Evolutionary conservation across 495 filamentous ascomycete genomes (phyloP).

Genomic region (Podospora didyma): DNA sequence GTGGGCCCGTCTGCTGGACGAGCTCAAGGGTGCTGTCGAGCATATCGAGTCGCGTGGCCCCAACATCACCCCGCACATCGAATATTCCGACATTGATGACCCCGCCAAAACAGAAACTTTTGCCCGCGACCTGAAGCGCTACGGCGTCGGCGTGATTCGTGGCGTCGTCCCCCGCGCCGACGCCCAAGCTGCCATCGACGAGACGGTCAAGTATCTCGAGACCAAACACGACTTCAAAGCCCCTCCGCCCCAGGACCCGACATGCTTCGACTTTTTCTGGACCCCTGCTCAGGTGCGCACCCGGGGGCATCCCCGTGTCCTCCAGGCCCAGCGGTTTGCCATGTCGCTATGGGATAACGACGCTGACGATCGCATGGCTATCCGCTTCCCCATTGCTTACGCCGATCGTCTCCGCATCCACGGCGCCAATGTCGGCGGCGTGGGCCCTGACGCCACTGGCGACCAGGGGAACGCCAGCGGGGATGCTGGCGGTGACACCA

Average conservation of each 20-base stretch:
- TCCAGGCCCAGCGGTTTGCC: constrained; percentile 71
- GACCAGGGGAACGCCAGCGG: constrained; percentile 19
- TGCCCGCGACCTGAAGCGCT: constrained; percentile 53
- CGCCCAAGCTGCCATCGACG: constrained; percentile 54
- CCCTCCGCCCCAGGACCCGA: constrained; percentile 54
- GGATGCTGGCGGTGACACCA: constrained; percentile 19
- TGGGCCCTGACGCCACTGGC: constrained; percentile 23
- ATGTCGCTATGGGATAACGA: constrained; percentile 81
- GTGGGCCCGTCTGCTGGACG: constrained; percentile 67
- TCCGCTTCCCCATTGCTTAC: constrained; percentile 68
- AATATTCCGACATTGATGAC: constrained; percentile 55
- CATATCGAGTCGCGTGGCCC: constrained; percentile 45
- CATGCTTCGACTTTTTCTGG: constrained; percentile 94
- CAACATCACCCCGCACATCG: constrained; percentile 59
- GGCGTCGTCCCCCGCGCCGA: constrained; percentile 57
- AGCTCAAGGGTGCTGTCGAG: constrained; percentile 37
- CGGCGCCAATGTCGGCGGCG: constrained; percentile 36
- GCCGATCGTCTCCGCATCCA: constrained; percentile 81
- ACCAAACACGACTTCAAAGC: constrained; percentile 52
- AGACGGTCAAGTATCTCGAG: constrained; percentile 59
- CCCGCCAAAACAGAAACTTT: constrained; percentile 47
- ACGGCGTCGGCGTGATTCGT: constrained; percentile 64
- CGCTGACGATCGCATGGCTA: constrained; percentile 54
- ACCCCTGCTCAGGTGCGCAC: constrained; percentile 76
- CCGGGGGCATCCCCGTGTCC: constrained; percentile 68